Base-by-base conservation (phyloP, 768 basidiomycete genomes). In the Gloeostereum incarnatum region DNA sequence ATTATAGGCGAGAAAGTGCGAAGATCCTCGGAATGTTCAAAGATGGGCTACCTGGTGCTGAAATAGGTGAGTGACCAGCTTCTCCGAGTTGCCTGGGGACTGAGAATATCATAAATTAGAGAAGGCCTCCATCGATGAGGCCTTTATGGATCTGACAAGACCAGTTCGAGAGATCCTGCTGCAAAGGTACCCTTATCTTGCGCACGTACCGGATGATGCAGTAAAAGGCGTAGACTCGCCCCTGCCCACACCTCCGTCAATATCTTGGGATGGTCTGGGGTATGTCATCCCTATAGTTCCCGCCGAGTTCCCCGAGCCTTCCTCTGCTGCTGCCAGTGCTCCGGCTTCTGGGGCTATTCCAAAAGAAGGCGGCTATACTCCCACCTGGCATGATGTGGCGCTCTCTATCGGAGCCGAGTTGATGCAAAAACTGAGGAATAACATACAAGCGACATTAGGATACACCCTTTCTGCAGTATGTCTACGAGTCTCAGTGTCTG, bases 61-160 rank as follows among this genome's bases (percentile, higher is more conserved):
- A 94, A 64, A 70, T 94, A 38, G 91, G 91, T 90, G 45, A 49
- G 67, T 40, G 10, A 23, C 35, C 17, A 18, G 21, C 3, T 34
- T 21, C 14, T 29, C 18, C 33, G 16, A 23, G 21, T 32, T 3
- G 8, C 5, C 40, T 45, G 18, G 24, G 31, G 41, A 24, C 36
- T 38, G 29, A 26, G 7, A 19, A 6, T 31, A 25, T 26, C 4
- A 18, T 26, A n/a, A n/a, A n/a, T 30, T 21, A 92, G 94, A 99
- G 60, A 96, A 93, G 55, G 96, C 96, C 17, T 94, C 90, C 0
- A 96, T 98, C 24, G 96, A 98, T 51, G 96, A 99, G 53, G 91
- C 89, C 0, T 99, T 93, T 57, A 77, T 98, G 40, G 94, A 98
- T 56, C 73, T 98, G 40, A 87, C 91, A 3, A 69, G 69, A 6